Conservation (phyloP, 2,329 filamentous ascomycete genomes). For the Plenodomus lindquistii region DNA sequence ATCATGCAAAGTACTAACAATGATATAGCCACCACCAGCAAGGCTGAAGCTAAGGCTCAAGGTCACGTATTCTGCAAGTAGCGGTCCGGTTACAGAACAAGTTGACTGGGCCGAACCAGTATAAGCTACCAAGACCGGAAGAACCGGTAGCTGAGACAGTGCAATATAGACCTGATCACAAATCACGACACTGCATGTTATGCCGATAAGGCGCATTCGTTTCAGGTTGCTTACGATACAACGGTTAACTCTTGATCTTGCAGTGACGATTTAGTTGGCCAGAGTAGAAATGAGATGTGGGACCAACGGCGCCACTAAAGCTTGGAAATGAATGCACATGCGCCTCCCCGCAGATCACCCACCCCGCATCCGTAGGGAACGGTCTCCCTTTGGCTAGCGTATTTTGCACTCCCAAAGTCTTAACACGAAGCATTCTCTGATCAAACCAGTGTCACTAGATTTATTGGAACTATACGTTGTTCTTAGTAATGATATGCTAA, state of each 20-base stretch:
- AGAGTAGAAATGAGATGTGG: conserved; percentile 14
- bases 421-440: not conserved
- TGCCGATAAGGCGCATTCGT: not conserved
- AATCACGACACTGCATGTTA: not conserved
- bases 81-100: conserved; percentile 79
- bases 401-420: not conserved
- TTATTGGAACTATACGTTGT: no score
- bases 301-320: conserved; percentile 9
- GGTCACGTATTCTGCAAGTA: conserved; percentile 75
- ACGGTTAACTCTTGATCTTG: not conserved
- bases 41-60: conserved; percentile 81
- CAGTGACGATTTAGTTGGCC: conserved; percentile 1
- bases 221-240: no score
- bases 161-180: not conserved
- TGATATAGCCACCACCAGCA: conserved; percentile 65
- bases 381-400: not conserved
- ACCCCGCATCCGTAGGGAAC: conserved; percentile 8
- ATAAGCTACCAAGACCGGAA: conserved; percentile 15
- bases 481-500: no score
- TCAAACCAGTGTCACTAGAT: not conserved
- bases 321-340: conserved; percentile 4
- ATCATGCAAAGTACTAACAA: conserved; percentile 20
- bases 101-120: conserved; percentile 91
- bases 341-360: conserved; percentile 2
- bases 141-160: conserved; percentile 1